Base-by-base conservation (phyloP, 495 filamentous ascomycete genomes). In the Clohesyomyces aquaticus region DNA sequence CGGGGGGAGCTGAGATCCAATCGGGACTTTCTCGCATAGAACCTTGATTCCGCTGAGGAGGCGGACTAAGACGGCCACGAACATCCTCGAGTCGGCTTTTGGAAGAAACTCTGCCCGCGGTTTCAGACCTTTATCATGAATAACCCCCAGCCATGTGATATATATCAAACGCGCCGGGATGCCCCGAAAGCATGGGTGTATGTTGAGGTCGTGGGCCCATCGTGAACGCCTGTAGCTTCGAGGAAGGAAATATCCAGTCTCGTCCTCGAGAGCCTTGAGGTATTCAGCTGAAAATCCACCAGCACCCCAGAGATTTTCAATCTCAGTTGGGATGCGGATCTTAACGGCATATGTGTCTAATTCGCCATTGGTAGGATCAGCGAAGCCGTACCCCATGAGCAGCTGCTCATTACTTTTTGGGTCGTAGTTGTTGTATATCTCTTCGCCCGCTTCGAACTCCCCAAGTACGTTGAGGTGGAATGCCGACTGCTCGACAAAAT, bases 401-500 rank as follows among this genome's bases (percentile, higher is more conserved):
- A 89, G 70, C 67, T 88, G 85, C 66, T 85, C 86, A 60, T 90
- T 90, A 52, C 82, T 78, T 51, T 88, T 85, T 3, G 85, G 81
- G 0, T 83, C 86, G 61, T 90, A 90, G 69, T 90, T 90, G 67
- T 90, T 90, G 23, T 77, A 81, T 19, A 89, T 78, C 68, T 89
- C 82, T 11, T 77, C 65, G 2, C 83, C 83, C 10, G 77, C 71
- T 4, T 68, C 26, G n/a, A 83, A 68, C 9, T 74, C 41, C 19
- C 85, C 79, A 23, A 53, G 29, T 18, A 52, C 16, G 4, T 81
- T 69, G 9, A 81, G 72, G 23, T 80, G 69, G 59, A 88, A 78
- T 22, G 22, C 21, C 38, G 76, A 71, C 23, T 76, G 68, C 0
- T 69, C 64, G 0, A 77, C 79, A 41, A 84, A 82, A 14, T 79